Base-by-base conservation (phyloP, 2,329 filamentous ascomycete species). In the Alternaria brassicae region DNA sequence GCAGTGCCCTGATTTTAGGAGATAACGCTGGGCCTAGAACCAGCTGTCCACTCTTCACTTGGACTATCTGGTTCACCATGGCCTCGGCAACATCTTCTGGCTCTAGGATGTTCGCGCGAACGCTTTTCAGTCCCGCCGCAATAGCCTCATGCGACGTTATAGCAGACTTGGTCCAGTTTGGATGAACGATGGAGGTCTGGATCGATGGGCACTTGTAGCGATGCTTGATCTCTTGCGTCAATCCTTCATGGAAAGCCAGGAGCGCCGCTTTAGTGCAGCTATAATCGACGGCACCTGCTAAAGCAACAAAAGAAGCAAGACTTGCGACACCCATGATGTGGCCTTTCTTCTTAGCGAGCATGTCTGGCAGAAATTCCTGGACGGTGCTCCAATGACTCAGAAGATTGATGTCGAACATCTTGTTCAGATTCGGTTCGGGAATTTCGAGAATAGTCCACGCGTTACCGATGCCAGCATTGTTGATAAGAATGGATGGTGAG, bases 41-140 rank as follows among this genome's bases (percentile, higher is more conserved):
- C 36, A 82, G 60, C 62, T 81, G 80, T 21, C 77, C 78, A 52
- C 79, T 78, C 60, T 71, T 75, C 13, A 73, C 73, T 51, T 71
- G 73, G 40, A 82, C 55, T 23, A 83, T 77, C 63, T 82, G 80
- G 50, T 77, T 73, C 2, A 81, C 78, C 55, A 83, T 79, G 13
- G 77, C 77, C 56, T 81, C 72, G 17, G 77, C 73, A 7, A 82
- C 79, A 40, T 75, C 64, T 53, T 78, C 66, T 12, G 81, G 73
- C 17, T 79, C 74, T 25, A 82, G 65, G 6, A 82, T 65, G 15
- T 67, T 63, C 6, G 65, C 67, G 9, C 75, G 71, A 3, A 68
- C 65, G 12, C 65, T 67, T 53, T 74, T 63, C 21, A 82, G 66
- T 2, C 74, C 67, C 7, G 69, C 57, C 32, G 73, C 65, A 52